Conservation (phyloP, 2,329 filamentous ascomycete genomes). For the Colletotrichum orbiculare region DNA sequence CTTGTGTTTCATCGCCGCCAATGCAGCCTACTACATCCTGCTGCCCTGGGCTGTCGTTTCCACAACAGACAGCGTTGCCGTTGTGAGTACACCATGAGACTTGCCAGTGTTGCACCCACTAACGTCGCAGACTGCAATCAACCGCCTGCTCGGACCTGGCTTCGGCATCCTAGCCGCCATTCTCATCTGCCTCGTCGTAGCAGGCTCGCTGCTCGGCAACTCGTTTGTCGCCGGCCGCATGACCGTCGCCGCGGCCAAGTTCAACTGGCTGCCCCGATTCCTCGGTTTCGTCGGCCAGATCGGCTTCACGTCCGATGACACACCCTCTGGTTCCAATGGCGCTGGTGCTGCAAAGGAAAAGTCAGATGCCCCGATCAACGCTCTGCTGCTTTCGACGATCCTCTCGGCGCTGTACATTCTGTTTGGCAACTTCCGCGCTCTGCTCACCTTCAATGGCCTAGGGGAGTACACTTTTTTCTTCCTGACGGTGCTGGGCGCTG, state of each 20-base stretch:
- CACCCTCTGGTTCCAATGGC: conserved; percentile 5
- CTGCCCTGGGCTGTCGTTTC: conserved; percentile 69
- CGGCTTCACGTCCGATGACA: conserved; percentile 42
- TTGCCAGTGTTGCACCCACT: neutral
- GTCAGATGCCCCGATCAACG: conserved; percentile 65
- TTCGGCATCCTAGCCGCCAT: conserved; percentile 66
- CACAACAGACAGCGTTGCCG: conserved; percentile 70
- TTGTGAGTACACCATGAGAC: conserved; percentile 55
- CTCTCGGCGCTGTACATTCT: conserved; percentile 68
- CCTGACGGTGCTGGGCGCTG: conserved; percentile 67
- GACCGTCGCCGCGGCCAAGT: conserved; percentile 67
- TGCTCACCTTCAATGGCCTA: conserved; percentile 69
- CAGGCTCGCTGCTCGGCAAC: conserved; percentile 71
- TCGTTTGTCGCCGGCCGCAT: conserved; percentile 72
- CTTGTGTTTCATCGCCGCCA: conserved; percentile 68
- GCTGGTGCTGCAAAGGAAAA: conserved; percentile 12
- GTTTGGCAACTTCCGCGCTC: conserved; percentile 69
- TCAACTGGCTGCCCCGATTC: conserved; percentile 59
- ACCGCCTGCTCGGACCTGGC: conserved; percentile 61
- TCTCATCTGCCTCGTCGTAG: conserved; percentile 70
- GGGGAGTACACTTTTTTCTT: conserved; percentile 74
- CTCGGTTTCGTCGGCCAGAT: conserved; percentile 59
- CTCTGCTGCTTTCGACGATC: conserved; percentile 59
- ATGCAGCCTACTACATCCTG: conserved; percentile 71
- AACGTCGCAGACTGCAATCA: conserved; percentile 62